A percentile compares a stretch with the other conserved stretches of the same genome.
phyloP scores from a whole-genome alignment of 306 rosid genomes.

The Delonix regia region DNA sequence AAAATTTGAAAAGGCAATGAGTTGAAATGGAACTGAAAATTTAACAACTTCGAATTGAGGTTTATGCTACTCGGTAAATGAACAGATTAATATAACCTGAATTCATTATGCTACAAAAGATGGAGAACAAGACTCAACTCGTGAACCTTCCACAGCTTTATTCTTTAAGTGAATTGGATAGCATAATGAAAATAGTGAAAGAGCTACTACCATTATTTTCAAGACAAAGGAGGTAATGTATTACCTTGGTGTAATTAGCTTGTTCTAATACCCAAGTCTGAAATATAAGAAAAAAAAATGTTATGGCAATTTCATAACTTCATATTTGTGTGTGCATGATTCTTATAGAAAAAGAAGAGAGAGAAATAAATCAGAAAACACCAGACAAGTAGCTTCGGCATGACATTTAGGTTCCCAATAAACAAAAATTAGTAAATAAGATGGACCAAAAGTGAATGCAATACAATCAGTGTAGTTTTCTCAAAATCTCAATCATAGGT shows the following conservation, averaged over 20 bases:
- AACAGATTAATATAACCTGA: background rate
- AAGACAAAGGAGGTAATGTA: conserved; percentile 1
- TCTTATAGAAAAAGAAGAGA: background rate
- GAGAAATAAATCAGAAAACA: background rate
- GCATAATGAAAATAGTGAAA: conserved; percentile 16
- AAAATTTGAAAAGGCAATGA: conserved; percentile 18
- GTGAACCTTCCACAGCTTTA: background rate
- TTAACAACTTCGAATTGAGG: background rate
- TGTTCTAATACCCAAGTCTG: conserved; percentile 75
- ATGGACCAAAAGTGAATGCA: background rate
- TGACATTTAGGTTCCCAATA: conserved; percentile 1
- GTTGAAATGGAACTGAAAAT: background rate
- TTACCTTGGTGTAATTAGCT: conserved; percentile 89
- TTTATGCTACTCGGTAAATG: background rate
- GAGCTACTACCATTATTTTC: conserved; percentile 19
- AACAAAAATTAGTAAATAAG: background rate
- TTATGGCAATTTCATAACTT: conserved; percentile 22
- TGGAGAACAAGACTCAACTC: conserved; percentile 19
- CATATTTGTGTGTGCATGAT: conserved; percentile 5
- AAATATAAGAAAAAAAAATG: conserved; percentile 38
- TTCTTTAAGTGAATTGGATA: background rate
- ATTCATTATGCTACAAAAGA: background rate
- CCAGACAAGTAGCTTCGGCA: background rate
- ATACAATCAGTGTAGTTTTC: background rate
- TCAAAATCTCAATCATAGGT: background rate